Percentiles rank a stretch among this genome's conserved stretches.
phyloP scores from a whole-genome alignment of 2,329 filamentous ascomycete species.

The Aulographum hederae region DNA sequence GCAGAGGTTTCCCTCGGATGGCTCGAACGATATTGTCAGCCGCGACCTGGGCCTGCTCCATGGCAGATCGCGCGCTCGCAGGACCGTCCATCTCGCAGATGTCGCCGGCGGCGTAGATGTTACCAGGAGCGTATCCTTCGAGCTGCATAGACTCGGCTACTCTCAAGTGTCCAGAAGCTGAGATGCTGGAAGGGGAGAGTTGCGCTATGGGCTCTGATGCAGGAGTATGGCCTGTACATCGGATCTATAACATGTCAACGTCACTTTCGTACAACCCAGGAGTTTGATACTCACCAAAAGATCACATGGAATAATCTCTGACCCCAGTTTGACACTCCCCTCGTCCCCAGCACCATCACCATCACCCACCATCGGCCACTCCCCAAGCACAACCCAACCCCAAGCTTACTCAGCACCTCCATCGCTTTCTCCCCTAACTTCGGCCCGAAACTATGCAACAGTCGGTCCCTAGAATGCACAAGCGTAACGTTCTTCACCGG shows the following conservation, averaged over 20 bases:
- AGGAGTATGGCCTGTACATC: constrained; percentile 41
- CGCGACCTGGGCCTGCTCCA: constrained; percentile 33
- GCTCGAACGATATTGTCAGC: constrained; percentile 34
- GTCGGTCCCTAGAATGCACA: constrained; percentile 34
- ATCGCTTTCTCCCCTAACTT: too few relatives aligned
- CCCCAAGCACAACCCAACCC: too few relatives aligned
- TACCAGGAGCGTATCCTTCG: constrained; percentile 24
- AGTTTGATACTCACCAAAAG: too few relatives aligned
- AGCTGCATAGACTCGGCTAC: constrained; percentile 41
- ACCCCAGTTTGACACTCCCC: too few relatives aligned
- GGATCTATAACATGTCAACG: constrained; percentile 25
- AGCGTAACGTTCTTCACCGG: constrained; percentile 38
- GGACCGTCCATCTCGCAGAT: constrained; percentile 35
- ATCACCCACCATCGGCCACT: too few relatives aligned
- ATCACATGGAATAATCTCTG: too few relatives aligned
- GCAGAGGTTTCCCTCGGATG: background rate
- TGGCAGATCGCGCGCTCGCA: constrained; percentile 35
- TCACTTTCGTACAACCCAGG: background rate
- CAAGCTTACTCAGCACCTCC: too few relatives aligned
- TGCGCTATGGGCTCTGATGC: constrained; percentile 30
- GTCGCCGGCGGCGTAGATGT: constrained; percentile 47
- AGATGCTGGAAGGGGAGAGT: constrained; percentile 26
- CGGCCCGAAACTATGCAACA: constrained; percentile 34
- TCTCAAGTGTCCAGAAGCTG: constrained; percentile 29
- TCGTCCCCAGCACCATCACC: too few relatives aligned